Conservation (phyloP, 2,329 filamentous ascomycete genomes). For the Colletotrichum magnum region DNA sequence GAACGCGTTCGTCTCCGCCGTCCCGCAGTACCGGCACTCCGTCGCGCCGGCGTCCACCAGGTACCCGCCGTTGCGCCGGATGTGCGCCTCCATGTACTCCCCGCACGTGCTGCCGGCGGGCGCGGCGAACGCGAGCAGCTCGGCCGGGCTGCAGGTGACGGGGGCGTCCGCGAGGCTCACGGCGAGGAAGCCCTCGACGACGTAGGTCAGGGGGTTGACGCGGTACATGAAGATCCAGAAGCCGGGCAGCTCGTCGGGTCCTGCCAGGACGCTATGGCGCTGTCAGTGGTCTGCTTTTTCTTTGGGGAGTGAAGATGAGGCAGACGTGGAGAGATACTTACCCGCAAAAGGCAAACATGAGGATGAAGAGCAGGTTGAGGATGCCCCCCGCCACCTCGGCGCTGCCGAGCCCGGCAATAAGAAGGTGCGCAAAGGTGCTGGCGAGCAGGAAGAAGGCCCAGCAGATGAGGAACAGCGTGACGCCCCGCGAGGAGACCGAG, state of each 20-base stretch:
- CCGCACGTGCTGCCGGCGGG: slow-evolving; percentile 62
- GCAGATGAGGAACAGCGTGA: slow-evolving; percentile 74
- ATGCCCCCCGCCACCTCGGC: slow-evolving; percentile 74
- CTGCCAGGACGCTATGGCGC: slow-evolving; percentile 68
- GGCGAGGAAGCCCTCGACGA: slow-evolving; percentile 72
- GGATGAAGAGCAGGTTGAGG: slow-evolving; percentile 52
- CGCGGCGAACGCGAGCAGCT: slow-evolving; percentile 68
- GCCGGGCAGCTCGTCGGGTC: slow-evolving; percentile 68
- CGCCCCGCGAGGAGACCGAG: slow-evolving; percentile 63
- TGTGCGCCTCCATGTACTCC: slow-evolving; percentile 63
- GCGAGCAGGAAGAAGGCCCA: slow-evolving; percentile 76
- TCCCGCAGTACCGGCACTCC: slow-evolving; percentile 60
- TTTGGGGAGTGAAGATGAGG: neutral
- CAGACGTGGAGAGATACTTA: slow-evolving; percentile 1
- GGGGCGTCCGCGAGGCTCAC: slow-evolving; percentile 43
- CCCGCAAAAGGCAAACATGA: slow-evolving; percentile 69
- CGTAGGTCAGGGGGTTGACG: slow-evolving; percentile 77
- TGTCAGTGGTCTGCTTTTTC: neutral
- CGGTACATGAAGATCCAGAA: slow-evolving; percentile 84
- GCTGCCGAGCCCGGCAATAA: slow-evolving; percentile 74
- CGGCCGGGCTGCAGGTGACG: slow-evolving; percentile 44
- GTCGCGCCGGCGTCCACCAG: slow-evolving; percentile 59
- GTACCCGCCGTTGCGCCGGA: slow-evolving; percentile 61
- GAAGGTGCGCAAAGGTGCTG: slow-evolving; percentile 75
- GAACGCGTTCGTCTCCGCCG: slow-evolving; percentile 55